phyloP scores from a whole-genome alignment of 208 protist species.

The Trypanosomatidae sp. region DNA sequence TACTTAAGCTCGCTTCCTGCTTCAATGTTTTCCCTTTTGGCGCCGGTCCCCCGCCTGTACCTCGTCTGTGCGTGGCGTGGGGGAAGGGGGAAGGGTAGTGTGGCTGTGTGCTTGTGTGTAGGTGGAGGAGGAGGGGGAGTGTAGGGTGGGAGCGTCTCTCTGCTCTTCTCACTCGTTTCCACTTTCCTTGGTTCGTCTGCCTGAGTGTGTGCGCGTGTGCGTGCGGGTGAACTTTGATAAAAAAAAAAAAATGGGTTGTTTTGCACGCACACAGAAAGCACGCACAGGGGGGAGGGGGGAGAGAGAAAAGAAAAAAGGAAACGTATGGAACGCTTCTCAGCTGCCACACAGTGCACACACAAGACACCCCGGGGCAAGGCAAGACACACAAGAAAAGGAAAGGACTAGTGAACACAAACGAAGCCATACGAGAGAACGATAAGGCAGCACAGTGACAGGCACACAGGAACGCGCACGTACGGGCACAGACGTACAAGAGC shows the following conservation, averaged over 20 bases:
- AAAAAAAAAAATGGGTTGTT: neutral
- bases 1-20: neutral
- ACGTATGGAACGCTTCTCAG: slow-evolving; percentile 7
- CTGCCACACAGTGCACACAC: slow-evolving; percentile 1
- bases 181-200: neutral
- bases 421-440: neutral
- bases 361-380: neutral
- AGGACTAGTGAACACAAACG: neutral
- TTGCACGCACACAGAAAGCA: neutral
- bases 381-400: neutral
- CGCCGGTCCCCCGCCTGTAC: neutral
- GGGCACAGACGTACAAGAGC: neutral
- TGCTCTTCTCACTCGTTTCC: neutral
- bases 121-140: neutral
- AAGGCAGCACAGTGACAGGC: neutral
- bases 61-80: slow-evolving; percentile 1
- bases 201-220: neutral
- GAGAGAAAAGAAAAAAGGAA: neutral
- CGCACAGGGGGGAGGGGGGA: neutral
- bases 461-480: neutral
- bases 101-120: neutral
- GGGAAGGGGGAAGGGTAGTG: neutral
- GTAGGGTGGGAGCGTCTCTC: neutral
- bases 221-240: neutral
- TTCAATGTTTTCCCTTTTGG: slow-evolving; percentile 8